A percentile compares a stretch with the other conserved stretches of the same genome.
Conservation (phyloP, 805 yeast genomes). For the Candida ortonii region DNA sequence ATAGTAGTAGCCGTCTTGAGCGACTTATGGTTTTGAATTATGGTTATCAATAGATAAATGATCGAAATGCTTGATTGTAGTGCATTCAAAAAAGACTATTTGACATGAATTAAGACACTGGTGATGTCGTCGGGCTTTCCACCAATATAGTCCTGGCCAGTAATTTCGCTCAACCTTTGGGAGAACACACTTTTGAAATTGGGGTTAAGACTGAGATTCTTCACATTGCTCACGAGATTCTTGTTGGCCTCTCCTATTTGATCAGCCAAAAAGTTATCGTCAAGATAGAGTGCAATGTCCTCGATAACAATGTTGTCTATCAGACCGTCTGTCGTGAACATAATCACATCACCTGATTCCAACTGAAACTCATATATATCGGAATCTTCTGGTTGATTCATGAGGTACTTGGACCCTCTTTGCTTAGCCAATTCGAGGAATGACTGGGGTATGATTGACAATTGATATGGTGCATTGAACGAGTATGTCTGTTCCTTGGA, state of each 20-base stretch:
- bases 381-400: conserved; percentile 66
- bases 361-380: conserved; percentile 66
- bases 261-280: conserved; percentile 45
- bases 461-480: conserved; percentile 89
- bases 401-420: conserved; percentile 61
- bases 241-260: conserved; percentile 47
- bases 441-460: conserved; percentile 75
- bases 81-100: conserved; percentile 12
- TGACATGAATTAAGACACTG: conserved; percentile 67
- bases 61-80: too few species aligned
- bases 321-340: conserved; percentile 93
- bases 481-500: conserved; percentile 80
- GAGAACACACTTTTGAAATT: conserved; percentile 83
- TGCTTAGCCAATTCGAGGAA: conserved; percentile 50
- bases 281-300: conserved; percentile 68
- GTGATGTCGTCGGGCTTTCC: conserved; percentile 97
- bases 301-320: conserved; percentile 76
- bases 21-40: conserved; percentile 1
- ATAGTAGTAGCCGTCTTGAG: too few species aligned
- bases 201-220: conserved; percentile 66
- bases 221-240: conserved; percentile 63
- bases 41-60: too few species aligned
- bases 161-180: conserved; percentile 62
- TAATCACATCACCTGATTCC: conserved; percentile 66
- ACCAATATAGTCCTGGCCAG: conserved; percentile 73